A percentile compares a stretch with the other conserved stretches of the same genome.
Conservation (phyloP, 495 filamentous ascomycete genomes). For the Lasiosphaeria hispida region DNA sequence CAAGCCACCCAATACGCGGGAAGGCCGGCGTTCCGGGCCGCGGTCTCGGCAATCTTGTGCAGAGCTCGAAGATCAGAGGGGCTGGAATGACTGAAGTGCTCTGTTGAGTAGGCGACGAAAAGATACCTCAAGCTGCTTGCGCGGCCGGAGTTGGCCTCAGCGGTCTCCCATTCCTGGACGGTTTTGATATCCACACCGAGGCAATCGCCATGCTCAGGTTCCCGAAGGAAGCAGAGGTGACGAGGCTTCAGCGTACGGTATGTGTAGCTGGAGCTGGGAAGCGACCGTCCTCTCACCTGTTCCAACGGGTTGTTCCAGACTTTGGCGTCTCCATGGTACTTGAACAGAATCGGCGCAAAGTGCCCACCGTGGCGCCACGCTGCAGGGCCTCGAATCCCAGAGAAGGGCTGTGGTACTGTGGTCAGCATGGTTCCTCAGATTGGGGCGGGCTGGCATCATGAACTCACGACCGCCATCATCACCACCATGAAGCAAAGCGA, state of each 20-base stretch:
- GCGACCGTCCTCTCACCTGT: neutral
- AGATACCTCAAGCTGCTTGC: neutral
- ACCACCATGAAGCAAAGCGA: too few relatives aligned
- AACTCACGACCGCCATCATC: too few relatives aligned
- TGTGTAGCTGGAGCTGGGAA: neutral
- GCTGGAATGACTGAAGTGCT: neutral
- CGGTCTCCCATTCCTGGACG: neutral
- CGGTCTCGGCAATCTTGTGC: constrained; percentile 3
- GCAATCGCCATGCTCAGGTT: neutral
- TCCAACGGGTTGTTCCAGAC: constrained; percentile 2
- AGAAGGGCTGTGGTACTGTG: too few relatives aligned
- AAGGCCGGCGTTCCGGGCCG: neutral
- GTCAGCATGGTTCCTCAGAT: too few relatives aligned
- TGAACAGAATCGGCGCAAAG: too few relatives aligned
- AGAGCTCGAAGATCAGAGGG: neutral
- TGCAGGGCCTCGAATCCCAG: too few relatives aligned
- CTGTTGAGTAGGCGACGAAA: constrained; percentile 1
- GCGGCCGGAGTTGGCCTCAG: neutral
- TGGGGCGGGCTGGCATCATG: too few relatives aligned
- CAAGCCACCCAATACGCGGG: constrained; percentile 5
- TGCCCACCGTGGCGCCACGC: too few relatives aligned
- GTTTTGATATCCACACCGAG: too few relatives aligned
- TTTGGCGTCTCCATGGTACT: neutral
- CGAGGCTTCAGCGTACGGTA: constrained; percentile 2
- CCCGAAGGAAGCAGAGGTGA: neutral